Base-by-base conservation (phyloP, 2,329 filamentous ascomycete species). In the Harringtonia lauricola region DNA sequence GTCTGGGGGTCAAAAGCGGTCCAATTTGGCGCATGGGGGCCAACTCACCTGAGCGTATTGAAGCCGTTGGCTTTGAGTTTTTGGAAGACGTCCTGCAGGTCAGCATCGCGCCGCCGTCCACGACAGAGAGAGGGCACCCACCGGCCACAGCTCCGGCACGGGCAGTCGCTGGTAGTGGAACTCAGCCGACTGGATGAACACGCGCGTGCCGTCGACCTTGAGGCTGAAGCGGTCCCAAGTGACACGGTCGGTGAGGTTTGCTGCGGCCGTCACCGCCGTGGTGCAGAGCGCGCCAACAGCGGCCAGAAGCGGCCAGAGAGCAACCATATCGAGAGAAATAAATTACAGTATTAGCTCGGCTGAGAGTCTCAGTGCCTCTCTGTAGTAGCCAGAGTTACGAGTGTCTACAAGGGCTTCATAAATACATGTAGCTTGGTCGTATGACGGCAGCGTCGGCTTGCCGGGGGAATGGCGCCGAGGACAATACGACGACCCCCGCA, bases 11-110 rank as follows among this genome's bases (percentile, higher is more conserved):
- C n/a, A n/a, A n/a, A n/a, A n/a, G n/a, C n/a, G n/a, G n/a, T n/a
- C n/a, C n/a, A n/a, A n/a, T n/a, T n/a, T 53, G 13, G 12, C 15
- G 34, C 21, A 13, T 41, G 19, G 36, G 30, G 15, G 30, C 30
- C 17, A 37, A 24, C 50, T 50, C 35, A 56, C 48, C 45, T 56
- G 49, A 89, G 81, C 36, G 76, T 74, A 53, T 84, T 90, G 63
- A 87, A 89, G 0, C 86, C 86, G 2, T 88, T 63, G 0, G 84
- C 81, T 59, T 83, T 88, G 59, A 90, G 77, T 62, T 94, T 94
- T 54, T 92, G 81, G 52, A 94, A 82, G 3, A 55, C 36, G 36
- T 55, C 55, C 41, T 55, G 18, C 48, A 24, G 4, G 50, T 49
- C 39, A 55, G 51, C 45, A 9, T n/a, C n/a, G n/a, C n/a, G n/a